Evolutionary conservation across 2,329 filamentous ascomycete genomes (phyloP), one percentile per base, ranked within the genome.

Genomic region (Cryphonectria nitschkei): DNA sequence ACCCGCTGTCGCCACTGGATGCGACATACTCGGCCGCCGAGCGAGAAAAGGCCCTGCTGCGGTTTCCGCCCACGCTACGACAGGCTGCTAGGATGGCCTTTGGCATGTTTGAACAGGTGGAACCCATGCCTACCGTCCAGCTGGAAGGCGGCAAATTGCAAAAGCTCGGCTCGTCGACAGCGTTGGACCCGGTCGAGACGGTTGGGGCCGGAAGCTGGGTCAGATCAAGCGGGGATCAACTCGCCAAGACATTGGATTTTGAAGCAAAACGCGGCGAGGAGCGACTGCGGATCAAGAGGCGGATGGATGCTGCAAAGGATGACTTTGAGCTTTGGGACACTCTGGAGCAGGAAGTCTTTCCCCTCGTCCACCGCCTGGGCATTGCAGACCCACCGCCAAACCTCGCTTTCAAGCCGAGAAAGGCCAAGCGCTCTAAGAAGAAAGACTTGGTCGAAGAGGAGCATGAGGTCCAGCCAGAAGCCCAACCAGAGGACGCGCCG

Each of bases 251-350:
- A 69, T 77, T 81, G 3, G 81, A 84, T 70, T 77, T 82, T 32
- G 82, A 84, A 64, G 76, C 77, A 2, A 77, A 80, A 39, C 80
- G 85, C 13, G 76, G 79, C 13, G 74, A 81, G 8, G 89, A 91
- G 76, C 82, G 84, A 63, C 74, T 76, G 37, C 82, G 87, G 13
- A 84, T 93, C 11, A 85, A 88, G 73, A 73, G 75, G 7, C 76
- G 87, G 54, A 86, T 95, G 81, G 79, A 82, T 14, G 77, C 75
- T 1, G 89, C 89, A 26, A 75, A 81, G 70, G 88, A 88, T 0
- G 92, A 95, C 75, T 80, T 85, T 29, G 87, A 88, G 66, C 82
- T 94, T 13, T 94, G 92, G 91, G 78, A 87, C 8, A 79, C 91
- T 3, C 83, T 95, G 77, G 88, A 93, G 72, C 78, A 82, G 5